These are phyloP conservation scores for Tetrahymena borealis DNA, from an alignment of 73 alveolate species.

Conservation along the genomic window DNA sequence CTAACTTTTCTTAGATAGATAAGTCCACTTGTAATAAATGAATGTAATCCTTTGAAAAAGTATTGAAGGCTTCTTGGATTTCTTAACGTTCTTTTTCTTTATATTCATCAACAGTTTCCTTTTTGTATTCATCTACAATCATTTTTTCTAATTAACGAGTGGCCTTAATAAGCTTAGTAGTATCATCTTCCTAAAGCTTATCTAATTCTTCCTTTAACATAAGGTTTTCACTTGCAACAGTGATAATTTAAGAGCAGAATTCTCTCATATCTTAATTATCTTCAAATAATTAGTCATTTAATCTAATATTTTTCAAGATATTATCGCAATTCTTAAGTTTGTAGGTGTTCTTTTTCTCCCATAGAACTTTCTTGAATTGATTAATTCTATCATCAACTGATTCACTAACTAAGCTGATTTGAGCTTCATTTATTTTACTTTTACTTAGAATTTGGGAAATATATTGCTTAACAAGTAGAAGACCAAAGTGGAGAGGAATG, in stretches of 20 bases:
- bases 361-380: not conserved
- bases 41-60: conserved; percentile 13
- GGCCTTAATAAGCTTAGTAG: conserved; percentile 3
- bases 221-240: conserved; percentile 1
- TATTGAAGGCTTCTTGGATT: conserved; percentile 11
- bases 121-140: conserved; percentile 26
- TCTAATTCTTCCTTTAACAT: conserved; percentile 28
- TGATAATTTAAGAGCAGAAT: not conserved
- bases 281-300: not conserved
- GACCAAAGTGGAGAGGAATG: not conserved
- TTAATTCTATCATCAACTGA: not conserved
- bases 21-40: not conserved
- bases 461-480: not conserved
- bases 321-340: not conserved
- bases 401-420: not conserved
- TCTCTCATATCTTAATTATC: not conserved
- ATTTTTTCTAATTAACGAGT: conserved; percentile 24
- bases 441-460: not conserved
- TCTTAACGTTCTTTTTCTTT: conserved; percentile 9
- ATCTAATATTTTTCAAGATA: not conserved
- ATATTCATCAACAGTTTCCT: conserved; percentile 16
- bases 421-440: not conserved
- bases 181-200: conserved; percentile 25
- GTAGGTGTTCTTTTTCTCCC: not conserved
- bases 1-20: not conserved